A percentile compares a stretch with the other conserved stretches of the same genome.
Conservation (phyloP, 2,329 filamentous ascomycete genomes). For the Colletotrichum cereale region DNA sequence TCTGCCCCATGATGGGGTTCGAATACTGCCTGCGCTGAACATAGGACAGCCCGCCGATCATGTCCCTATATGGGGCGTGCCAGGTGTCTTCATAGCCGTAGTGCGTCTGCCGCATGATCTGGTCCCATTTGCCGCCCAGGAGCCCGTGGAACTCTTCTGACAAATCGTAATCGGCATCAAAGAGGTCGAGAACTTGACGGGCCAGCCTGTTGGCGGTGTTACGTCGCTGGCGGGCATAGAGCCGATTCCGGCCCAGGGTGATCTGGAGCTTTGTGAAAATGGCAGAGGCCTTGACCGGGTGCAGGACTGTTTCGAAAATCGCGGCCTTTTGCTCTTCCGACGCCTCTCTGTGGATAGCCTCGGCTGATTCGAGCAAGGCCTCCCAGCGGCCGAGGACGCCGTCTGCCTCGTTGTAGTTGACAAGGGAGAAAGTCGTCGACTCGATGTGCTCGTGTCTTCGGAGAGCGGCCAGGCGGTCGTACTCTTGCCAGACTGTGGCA, state of each 20-base stretch:
- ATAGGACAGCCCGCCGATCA: slow-evolving; percentile 65
- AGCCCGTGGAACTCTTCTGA: slow-evolving; percentile 63
- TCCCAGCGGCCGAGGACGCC: slow-evolving; percentile 55
- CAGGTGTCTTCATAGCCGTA: slow-evolving; percentile 68
- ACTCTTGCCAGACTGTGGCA: slow-evolving; percentile 64
- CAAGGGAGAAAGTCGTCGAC: slow-evolving; percentile 65
- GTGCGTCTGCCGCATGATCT: slow-evolving; percentile 64
- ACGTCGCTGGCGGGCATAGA: slow-evolving; percentile 67
- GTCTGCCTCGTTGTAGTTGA: slow-evolving; percentile 73
- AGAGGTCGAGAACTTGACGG: slow-evolving; percentile 59
- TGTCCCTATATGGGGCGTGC: slow-evolving; percentile 68
- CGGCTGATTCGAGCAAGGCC: slow-evolving; percentile 57
- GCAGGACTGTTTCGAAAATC: slow-evolving; percentile 72
- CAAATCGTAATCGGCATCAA: slow-evolving; percentile 63
- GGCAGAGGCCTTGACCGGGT: slow-evolving; percentile 70
- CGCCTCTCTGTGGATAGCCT: slow-evolving; percentile 23
- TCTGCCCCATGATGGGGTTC: slow-evolving; percentile 58
- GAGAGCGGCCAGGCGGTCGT: slow-evolving; percentile 61
- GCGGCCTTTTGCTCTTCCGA: slow-evolving; percentile 58
- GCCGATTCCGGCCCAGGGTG: slow-evolving; percentile 61
- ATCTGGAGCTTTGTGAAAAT: slow-evolving; percentile 64
- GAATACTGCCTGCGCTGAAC: slow-evolving; percentile 63
- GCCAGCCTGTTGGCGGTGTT: slow-evolving; percentile 66
- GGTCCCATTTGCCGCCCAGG: slow-evolving; percentile 67
- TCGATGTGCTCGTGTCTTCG: slow-evolving; percentile 73